These are phyloP conservation scores for Starmerella scarabaei DNA, from an alignment of 805 yeast genomes.

Conservation along the genomic window DNA sequence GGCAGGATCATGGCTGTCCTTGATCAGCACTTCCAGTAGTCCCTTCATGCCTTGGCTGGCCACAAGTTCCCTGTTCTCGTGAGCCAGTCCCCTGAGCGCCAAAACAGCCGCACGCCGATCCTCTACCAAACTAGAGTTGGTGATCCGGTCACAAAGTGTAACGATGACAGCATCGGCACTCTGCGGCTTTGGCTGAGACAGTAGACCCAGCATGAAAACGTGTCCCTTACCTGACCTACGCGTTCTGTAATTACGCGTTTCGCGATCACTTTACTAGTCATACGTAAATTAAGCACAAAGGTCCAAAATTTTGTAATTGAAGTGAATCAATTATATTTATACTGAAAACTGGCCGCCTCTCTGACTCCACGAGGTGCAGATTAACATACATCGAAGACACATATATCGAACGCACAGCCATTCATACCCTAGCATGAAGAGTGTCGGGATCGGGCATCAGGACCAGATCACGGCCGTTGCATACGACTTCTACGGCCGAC, in stretches of 20 bases:
- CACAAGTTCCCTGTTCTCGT: constrained; percentile 81
- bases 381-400: no score
- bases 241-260: no score
- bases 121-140: constrained; percentile 64
- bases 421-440: constrained; percentile 32
- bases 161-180: constrained; percentile 74
- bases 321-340: no score
- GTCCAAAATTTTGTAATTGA: no score
- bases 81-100: constrained; percentile 74
- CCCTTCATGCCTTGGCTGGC: constrained; percentile 77
- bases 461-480: constrained; percentile 83
- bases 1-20: constrained; percentile 58
- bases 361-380: no score
- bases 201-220: constrained; percentile 27
- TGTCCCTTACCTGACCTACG: background rate
- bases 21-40: constrained; percentile 48
- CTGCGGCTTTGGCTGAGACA: constrained; percentile 39
- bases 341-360: no score
- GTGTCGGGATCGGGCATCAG: constrained; percentile 82
- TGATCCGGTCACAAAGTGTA: constrained; percentile 74
- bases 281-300: no score
- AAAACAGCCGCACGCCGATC: constrained; percentile 87
- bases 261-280: no score
- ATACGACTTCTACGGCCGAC: constrained; percentile 80
- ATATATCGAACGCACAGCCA: no score